These are phyloP conservation scores for Asclepias syriaca DNA, from an alignment of 257 asterid species.

Conservation along the genomic window DNA sequence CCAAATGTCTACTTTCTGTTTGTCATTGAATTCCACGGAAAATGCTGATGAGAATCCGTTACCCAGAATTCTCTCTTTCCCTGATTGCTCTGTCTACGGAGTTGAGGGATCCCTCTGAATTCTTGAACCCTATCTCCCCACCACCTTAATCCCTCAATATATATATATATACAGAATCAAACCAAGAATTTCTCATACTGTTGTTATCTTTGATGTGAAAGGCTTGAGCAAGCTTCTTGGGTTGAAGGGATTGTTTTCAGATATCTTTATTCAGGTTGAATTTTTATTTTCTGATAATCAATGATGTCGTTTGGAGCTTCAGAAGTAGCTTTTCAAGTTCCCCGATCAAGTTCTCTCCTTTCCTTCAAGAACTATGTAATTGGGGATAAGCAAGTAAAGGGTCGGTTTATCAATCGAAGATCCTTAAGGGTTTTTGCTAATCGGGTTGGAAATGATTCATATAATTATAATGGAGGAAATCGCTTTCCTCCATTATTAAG, in stretches of 20 bases:
- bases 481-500: slow-evolving; percentile 9
- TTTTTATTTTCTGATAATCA: slow-evolving; percentile 7
- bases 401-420: slow-evolving; percentile 11
- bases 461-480: background rate
- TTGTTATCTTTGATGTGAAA: background rate
- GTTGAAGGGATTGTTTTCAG: slow-evolving; percentile 1
- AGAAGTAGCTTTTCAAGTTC: slow-evolving; percentile 34
- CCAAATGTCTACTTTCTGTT: background rate
- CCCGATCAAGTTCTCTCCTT: slow-evolving; percentile 32
- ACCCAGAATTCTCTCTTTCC: background rate
- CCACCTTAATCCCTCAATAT: background rate
- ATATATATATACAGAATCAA: background rate
- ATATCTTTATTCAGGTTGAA: slow-evolving; percentile 5
- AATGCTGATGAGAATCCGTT: background rate
- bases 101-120: background rate
- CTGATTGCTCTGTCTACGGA: background rate
- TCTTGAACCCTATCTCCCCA: background rate
- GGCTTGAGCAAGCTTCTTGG: slow-evolving; percentile 10
- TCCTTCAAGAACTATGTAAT: slow-evolving; percentile 22
- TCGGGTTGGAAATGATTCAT: slow-evolving; percentile 15
- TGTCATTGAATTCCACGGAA: background rate
- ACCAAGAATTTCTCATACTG: background rate
- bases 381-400: slow-evolving; percentile 20
- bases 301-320: slow-evolving; percentile 44
- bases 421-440: slow-evolving; percentile 18